phyloP scores from a whole-genome alignment of 768 basidiomycete genomes.

The Russula lepida region DNA sequence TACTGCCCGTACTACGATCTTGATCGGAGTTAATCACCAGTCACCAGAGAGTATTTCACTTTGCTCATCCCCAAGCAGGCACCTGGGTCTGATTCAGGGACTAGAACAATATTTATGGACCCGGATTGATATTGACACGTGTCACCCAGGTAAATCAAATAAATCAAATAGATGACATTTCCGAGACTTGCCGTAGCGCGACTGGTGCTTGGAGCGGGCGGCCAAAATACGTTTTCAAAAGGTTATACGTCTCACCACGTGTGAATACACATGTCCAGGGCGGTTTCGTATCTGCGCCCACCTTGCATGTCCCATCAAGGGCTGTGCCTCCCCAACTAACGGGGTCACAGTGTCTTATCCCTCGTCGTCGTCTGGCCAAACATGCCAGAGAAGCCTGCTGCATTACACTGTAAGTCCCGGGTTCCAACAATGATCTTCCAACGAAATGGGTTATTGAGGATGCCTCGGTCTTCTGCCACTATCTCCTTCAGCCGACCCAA shows the following conservation, averaged over 20 bases:
- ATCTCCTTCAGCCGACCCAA: background rate
- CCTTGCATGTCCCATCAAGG: background rate
- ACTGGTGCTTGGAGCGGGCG: background rate
- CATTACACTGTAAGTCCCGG: background rate
- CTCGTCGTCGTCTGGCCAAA: background rate
- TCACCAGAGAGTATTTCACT: too few species aligned
- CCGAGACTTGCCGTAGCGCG: background rate
- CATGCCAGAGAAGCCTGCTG: background rate
- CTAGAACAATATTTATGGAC: too few species aligned
- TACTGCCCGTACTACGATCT: too few species aligned
- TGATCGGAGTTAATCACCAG: too few species aligned
- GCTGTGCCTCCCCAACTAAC: background rate
- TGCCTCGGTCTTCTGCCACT: background rate
- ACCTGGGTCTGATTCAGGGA: too few species aligned
- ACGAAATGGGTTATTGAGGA: background rate
- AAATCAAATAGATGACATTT: background rate
- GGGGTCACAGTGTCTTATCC: background rate
- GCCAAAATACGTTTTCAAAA: background rate
- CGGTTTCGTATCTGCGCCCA: background rate
- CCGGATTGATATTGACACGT: too few species aligned
- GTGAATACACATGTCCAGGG: background rate
- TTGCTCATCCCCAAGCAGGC: too few species aligned
- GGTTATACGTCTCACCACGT: background rate
- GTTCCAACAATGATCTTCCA: background rate
- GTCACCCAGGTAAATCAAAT: too few species aligned